Evolutionary conservation across 179 eudicot genomes (phyloP).

Genomic region (Amaranthus tricolor): DNA sequence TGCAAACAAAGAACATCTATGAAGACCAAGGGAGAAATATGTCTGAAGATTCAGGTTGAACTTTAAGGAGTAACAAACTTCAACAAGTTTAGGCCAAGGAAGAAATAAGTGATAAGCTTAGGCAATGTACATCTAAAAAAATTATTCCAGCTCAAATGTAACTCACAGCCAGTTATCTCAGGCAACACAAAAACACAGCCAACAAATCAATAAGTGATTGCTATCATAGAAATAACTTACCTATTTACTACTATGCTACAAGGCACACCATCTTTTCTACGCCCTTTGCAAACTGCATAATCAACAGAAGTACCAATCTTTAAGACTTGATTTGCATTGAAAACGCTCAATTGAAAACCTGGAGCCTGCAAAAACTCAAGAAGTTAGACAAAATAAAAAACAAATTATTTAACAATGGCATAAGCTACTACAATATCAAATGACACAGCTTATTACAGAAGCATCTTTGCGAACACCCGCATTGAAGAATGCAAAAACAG

Average conservation of each 20-base stretch:
- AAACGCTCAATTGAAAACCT: conserved; percentile 78
- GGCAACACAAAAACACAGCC: background rate
- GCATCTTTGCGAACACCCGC: conserved; percentile 64
- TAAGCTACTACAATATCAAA: conserved; percentile 12
- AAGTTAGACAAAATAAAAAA: background rate
- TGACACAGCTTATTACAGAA: conserved; percentile 33
- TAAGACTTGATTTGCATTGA: conserved; percentile 59
- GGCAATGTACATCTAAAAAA: background rate
- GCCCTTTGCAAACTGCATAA: conserved; percentile 83
- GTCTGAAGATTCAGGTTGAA: background rate
- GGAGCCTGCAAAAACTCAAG: conserved; percentile 42
- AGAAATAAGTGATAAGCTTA: background rate
- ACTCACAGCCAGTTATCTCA: no score
- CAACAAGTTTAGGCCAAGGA: background rate
- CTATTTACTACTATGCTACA: conserved; percentile 67
- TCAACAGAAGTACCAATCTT: conserved; percentile 86
- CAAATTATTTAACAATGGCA: background rate
- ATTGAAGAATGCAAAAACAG: conserved; percentile 74
- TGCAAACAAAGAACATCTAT: background rate
- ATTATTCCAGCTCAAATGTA: background rate
- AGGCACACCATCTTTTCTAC: conserved; percentile 67
- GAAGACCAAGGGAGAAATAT: background rate
- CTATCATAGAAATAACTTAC: conserved; percentile 24
- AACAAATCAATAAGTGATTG: background rate
- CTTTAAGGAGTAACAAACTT: background rate